These are phyloP conservation scores for Komagataella pastoris DNA, from an alignment of 805 yeast genomes.

Conservation along the genomic window DNA sequence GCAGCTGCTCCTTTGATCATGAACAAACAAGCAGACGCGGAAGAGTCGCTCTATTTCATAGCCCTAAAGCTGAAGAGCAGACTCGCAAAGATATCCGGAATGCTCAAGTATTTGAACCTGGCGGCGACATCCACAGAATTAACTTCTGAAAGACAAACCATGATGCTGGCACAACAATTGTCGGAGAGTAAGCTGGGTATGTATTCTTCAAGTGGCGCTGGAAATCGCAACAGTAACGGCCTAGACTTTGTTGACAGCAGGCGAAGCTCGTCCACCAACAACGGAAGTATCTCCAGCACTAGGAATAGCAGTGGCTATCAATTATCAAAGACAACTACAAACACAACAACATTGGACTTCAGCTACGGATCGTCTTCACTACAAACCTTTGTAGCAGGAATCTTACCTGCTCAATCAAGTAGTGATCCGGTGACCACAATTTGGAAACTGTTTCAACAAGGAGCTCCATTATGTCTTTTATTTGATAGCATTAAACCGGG, in stretches of 20 bases:
- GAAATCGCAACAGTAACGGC: constrained; percentile 7
- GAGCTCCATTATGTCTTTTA: constrained; percentile 79
- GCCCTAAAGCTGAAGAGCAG: constrained; percentile 43
- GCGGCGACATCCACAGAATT: constrained; percentile 59
- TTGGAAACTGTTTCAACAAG: constrained; percentile 82
- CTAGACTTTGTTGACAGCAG: constrained; percentile 1
- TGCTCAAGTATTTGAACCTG: constrained; percentile 51
- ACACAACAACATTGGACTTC: constrained; percentile 21
- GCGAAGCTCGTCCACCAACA: constrained; percentile 1
- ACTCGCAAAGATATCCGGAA: constrained; percentile 46
- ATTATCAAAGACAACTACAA: constrained; percentile 4
- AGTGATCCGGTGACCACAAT: constrained; percentile 91
- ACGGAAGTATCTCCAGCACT: neutral
- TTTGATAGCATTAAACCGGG: constrained; percentile 57
- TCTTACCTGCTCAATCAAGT: constrained; percentile 55
- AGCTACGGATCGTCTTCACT: neutral
- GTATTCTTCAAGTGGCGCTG: constrained; percentile 6
- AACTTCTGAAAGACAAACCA: constrained; percentile 61
- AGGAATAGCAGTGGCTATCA: constrained; percentile 8
- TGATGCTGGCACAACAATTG: constrained; percentile 24
- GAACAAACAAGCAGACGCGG: constrained; percentile 48
- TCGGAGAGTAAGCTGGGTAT: constrained; percentile 7
- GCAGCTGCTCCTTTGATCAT: constrained; percentile 31
- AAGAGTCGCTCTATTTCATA: constrained; percentile 59
- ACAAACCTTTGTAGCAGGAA: constrained; percentile 59